Evolutionary conservation across 2,329 filamentous ascomycete species (phyloP).

Genomic region (Penicillium aurantiogriseum): DNA sequence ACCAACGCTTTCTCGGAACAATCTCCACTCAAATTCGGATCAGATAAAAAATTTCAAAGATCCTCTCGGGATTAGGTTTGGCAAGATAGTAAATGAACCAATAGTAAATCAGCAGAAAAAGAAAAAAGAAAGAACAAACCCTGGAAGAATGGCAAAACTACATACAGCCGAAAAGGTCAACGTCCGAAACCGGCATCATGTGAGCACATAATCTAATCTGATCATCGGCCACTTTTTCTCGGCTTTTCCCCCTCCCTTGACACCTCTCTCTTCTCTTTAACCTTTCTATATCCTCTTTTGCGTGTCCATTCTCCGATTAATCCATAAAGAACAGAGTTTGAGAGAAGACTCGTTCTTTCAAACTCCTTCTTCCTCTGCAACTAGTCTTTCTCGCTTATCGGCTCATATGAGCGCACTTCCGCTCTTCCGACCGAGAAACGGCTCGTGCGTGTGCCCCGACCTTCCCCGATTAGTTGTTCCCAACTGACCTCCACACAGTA

Average conservation of each 20-base stretch:
- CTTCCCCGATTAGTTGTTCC: conserved; percentile 19
- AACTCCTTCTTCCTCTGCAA: background rate
- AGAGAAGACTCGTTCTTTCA: background rate
- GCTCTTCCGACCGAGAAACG: conserved; percentile 37
- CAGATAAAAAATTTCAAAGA: conserved; percentile 19
- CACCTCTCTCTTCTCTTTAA: background rate
- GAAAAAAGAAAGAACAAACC: conserved; percentile 7
- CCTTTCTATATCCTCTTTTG: background rate
- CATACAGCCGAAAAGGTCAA: conserved; percentile 11
- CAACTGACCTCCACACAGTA: conserved; percentile 25
- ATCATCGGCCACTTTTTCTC: conserved; percentile 26
- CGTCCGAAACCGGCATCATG: conserved; percentile 29
- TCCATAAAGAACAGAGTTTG: background rate
- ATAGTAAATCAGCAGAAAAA: conserved; percentile 1
- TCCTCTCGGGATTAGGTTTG: background rate
- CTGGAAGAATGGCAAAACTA: background rate
- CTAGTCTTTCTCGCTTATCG: conserved; percentile 30
- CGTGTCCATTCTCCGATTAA: background rate
- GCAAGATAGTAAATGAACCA: background rate
- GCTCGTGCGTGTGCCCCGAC: conserved; percentile 25
- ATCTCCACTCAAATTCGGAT: conserved; percentile 16
- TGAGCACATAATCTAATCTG: conserved; percentile 30
- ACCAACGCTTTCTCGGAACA: conserved; percentile 16
- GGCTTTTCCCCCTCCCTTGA: conserved; percentile 6
- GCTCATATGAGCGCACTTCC: conserved; percentile 35